phyloP scores from a whole-genome alignment of 73 alveolate genomes.

The Paramecium pentaurelia region DNA sequence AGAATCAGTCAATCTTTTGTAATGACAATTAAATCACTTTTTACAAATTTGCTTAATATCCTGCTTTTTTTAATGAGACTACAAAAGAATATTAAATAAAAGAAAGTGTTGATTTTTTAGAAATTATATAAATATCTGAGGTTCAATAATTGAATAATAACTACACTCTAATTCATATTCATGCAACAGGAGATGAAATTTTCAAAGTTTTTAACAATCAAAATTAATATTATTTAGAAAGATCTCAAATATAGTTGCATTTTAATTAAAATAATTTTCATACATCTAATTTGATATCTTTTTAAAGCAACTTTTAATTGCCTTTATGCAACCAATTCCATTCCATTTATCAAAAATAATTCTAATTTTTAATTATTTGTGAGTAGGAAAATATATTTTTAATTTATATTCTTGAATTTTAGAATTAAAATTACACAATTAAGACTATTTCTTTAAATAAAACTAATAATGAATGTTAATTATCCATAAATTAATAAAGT shows the following conservation, averaged over 20 bases:
- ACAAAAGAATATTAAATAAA: background rate
- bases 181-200: background rate
- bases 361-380: background rate
- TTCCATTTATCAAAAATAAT: no score
- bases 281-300: no score
- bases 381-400: background rate
- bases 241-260: background rate
- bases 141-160: no score
- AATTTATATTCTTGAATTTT: background rate
- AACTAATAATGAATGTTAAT: background rate
- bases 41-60: background rate
- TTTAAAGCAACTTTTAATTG: background rate
- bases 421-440: no score
- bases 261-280: no score
- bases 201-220: background rate
- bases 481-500: no score
- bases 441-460: no score
- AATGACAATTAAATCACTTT: background rate
- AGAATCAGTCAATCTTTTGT: background rate
- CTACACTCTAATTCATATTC: background rate
- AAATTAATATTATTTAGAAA: background rate
- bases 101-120: background rate
- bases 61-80: background rate
- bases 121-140: no score
- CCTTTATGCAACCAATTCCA: background rate